Evolutionary conservation across 129 eudicot species (phyloP).

Genomic region (Flaveria bidentis): DNA sequence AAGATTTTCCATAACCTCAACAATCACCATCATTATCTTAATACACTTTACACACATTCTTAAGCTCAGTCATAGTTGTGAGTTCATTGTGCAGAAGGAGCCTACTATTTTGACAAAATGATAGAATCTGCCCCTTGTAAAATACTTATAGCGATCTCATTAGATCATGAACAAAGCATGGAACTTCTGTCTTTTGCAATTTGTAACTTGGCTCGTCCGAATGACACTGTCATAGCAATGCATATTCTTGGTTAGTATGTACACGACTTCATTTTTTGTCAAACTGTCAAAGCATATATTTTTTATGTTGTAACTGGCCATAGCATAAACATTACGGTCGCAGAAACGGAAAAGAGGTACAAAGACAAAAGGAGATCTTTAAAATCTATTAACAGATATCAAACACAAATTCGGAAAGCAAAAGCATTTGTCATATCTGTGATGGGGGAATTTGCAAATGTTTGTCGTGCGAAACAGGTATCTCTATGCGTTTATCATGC

Average conservation of each 20-base stretch:
- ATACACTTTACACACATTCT: slow-evolving; percentile 29
- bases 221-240: slow-evolving; percentile 65
- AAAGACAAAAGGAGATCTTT: slow-evolving; percentile 21
- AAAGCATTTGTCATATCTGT: slow-evolving; percentile 75
- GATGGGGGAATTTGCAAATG: slow-evolving; percentile 68
- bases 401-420: slow-evolving; percentile 62
- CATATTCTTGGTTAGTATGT: slow-evolving; percentile 73
- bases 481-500: background rate
- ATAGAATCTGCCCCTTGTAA: slow-evolving; percentile 48
- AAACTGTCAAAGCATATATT: background rate
- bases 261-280: background rate
- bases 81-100: slow-evolving; percentile 31
- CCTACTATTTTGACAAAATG: slow-evolving; percentile 35
- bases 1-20: slow-evolving; percentile 47
- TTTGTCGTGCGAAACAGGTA: slow-evolving; percentile 67
- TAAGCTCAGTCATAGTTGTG: slow-evolving; percentile 21
- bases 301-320: background rate
- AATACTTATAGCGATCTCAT: slow-evolving; percentile 62
- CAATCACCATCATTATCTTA: slow-evolving; percentile 37
- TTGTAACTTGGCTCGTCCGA: slow-evolving; percentile 56
- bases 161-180: slow-evolving; percentile 60
- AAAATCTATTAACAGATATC: slow-evolving; percentile 41
- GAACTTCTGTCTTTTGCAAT: slow-evolving; percentile 72
- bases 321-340: slow-evolving; percentile 18
- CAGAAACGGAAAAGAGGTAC: slow-evolving; percentile 38